phyloP scores from a whole-genome alignment of 78 protist species.

The slime mould (Dictyostelium discoideum) region DNA sequence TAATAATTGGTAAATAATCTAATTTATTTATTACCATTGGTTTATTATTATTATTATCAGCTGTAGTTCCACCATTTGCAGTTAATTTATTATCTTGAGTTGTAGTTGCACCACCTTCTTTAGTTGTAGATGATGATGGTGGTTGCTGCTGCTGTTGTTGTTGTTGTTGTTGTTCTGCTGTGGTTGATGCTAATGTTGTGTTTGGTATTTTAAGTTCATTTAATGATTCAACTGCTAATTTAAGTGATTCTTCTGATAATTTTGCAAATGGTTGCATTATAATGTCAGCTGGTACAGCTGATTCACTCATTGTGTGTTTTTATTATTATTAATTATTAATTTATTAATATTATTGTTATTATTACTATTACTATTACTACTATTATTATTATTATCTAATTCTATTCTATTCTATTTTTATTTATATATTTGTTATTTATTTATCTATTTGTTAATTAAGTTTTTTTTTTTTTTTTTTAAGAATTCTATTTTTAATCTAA shows the following conservation, averaged over 20 bases:
- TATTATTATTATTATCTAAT: background rate
- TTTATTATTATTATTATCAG: background rate
- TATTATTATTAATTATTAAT: no score
- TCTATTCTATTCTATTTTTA: background rate
- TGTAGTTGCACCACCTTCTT: background rate
- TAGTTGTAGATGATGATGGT: background rate
- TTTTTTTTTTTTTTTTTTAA: background rate
- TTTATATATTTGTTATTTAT: background rate
- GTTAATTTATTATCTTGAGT: background rate
- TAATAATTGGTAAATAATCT: conserved; percentile 14
- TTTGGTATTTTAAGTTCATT: background rate
- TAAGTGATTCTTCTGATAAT: background rate
- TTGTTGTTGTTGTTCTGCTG: background rate
- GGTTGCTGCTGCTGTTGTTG: background rate
- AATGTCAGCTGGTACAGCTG: background rate
- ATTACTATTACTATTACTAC: no score
- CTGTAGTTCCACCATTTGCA: background rate
- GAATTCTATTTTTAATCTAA: no score
- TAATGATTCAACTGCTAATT: conserved; percentile 2
- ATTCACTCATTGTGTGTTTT: background rate
- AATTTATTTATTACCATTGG: background rate
- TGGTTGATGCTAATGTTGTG: background rate
- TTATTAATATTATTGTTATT: background rate
- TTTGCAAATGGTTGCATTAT: conserved; percentile 9
- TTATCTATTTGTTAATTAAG: background rate